Evolutionary conservation across 2,329 filamentous ascomycete species (phyloP), one percentile per base, ranked within the genome.

Genomic region (Cladosporium halotolerans): DNA sequence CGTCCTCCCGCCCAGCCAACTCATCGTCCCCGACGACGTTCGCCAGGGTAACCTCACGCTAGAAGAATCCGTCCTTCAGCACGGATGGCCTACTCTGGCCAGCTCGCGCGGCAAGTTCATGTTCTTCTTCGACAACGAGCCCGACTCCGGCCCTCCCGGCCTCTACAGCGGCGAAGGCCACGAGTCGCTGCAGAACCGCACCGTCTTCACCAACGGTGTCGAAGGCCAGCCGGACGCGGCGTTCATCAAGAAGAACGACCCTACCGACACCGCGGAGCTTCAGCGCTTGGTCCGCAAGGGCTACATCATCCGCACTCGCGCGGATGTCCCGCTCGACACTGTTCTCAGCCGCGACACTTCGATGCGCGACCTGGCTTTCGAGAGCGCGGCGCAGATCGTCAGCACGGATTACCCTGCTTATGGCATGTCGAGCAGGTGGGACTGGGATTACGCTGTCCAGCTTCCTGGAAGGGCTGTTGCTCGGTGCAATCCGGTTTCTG

Each of bases 111-210:
- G 75, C 4, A 69, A 72, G 31, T 70, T 79, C 59, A 68, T 78
- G 55, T 79, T 79, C 66, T 71, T 73, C 57, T 77, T 79, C 66
- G 76, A 79, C 61, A 78, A 79, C 58, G 72, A 73, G 28, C 72
- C 72, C 0, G 69, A 70, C 13, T 62, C 68, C 14, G 64, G 58
- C 33, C 63, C 9, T 28, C 55, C 9, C 43, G 60, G 68, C 23
- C 59, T 70, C n/a, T 78, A 78, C 60, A 66, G 61, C 11, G 59
- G 63, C 23, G 34, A 59, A 9, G 63, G 66, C 7, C 64, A 70
- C 57, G 59, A 66, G 47, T 68, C 62, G 6, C 63, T 73, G 11
- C 70, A 79, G 53, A 72, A 73, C 45, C 69, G 76, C 18, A 72
- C 72, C 2, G 63, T 79, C 11, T 79, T 78, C 61, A 77, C 75